Evolutionary conservation across 2,329 filamentous ascomycete genomes (phyloP), one percentile per base, ranked within the genome.

Genomic region (Epichloe sp.): DNA sequence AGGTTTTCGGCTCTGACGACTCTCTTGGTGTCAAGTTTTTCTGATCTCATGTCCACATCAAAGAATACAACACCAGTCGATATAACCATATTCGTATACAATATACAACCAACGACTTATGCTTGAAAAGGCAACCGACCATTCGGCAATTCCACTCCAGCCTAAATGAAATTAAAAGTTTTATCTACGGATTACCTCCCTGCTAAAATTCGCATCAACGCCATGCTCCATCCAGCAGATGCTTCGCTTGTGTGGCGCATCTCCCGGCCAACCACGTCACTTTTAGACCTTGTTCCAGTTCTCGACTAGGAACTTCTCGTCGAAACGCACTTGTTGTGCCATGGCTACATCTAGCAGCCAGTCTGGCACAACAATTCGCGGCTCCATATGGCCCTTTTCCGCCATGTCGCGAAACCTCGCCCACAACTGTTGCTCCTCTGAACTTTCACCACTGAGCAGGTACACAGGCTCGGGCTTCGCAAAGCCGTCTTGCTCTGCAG

Each of bases 1-100:
- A 97, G 68, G 82, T 97, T 26, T 97, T 98, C 70, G 91, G 91
- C 36, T 79, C 81, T 50, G 89, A 91, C 61, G 88, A 91, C 64
- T 86, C 87, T 54, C 81, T 86, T 62, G 93, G 93, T 61, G 88
- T 97, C 57, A 98, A 98, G 72, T 97, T 98, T 72, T 97, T 97
- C 65, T 96, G 72, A 83, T 45, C 21, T 43, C 41, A 34, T 34
- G 26, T 45, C 11, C 15, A 44, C 34, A 44, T 19, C 12, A 34
- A 46, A 31, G 26, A 31, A 31, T 31, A 31, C 40, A 43, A 42
- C 17, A 17, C 10, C 40, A 42, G 17, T 14, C 21, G 40, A 42
- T 42, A 5, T 19, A 10, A 17, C 8, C 19, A n/a, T 42, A 6
- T 8, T 21, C 19, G 17, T 42, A 19, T 5, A 21, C 40, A 42